Evolutionary conservation across 2,329 filamentous ascomycete genomes (phyloP).

Genomic region (Fusarium gaditjirri): DNA sequence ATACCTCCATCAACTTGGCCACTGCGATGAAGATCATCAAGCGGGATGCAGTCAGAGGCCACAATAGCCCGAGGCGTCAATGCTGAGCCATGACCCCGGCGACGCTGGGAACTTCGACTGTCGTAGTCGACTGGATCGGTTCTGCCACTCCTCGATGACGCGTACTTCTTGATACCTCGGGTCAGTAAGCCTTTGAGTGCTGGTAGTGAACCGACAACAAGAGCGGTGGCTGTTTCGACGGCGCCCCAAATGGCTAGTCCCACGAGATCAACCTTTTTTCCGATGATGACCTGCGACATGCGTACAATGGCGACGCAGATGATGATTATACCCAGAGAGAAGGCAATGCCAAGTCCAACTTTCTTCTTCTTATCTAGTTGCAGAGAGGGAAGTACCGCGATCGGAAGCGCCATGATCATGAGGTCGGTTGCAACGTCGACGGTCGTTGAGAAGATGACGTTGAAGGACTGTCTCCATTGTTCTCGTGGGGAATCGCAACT

Average conservation of each 20-base stretch:
- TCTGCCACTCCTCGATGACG: neutral
- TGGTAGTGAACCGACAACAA: slow-evolving; percentile 17
- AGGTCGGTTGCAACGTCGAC: slow-evolving; percentile 19
- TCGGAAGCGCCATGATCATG: slow-evolving; percentile 30
- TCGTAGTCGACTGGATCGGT: slow-evolving; percentile 8
- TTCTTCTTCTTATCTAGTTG: slow-evolving; percentile 28
- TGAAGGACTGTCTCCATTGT: slow-evolving; percentile 10
- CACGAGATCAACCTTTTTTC: slow-evolving; percentile 14
- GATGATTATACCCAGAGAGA: slow-evolving; percentile 21
- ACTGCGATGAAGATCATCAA: slow-evolving; percentile 6
- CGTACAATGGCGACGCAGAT: slow-evolving; percentile 18
- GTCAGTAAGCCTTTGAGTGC: slow-evolving; percentile 17
- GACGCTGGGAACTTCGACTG: neutral
- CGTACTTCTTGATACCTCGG: slow-evolving; percentile 20
- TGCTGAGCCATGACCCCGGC: slow-evolving; percentile 6
- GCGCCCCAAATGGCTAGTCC: slow-evolving; percentile 26
- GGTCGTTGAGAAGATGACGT: slow-evolving; percentile 21
- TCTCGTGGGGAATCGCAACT: slow-evolving; percentile 7
- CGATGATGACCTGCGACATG: slow-evolving; percentile 26
- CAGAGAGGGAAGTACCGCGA: slow-evolving; percentile 14
- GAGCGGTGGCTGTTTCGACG: slow-evolving; percentile 21
- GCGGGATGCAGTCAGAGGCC: slow-evolving; percentile 6
- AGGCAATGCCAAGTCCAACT: slow-evolving; percentile 13
- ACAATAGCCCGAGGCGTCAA: neutral
- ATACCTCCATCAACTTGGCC: slow-evolving; percentile 7